Base-by-base conservation (phyloP, 768 basidiomycete species). In the Boletus pseudo-olivaceus region DNA sequence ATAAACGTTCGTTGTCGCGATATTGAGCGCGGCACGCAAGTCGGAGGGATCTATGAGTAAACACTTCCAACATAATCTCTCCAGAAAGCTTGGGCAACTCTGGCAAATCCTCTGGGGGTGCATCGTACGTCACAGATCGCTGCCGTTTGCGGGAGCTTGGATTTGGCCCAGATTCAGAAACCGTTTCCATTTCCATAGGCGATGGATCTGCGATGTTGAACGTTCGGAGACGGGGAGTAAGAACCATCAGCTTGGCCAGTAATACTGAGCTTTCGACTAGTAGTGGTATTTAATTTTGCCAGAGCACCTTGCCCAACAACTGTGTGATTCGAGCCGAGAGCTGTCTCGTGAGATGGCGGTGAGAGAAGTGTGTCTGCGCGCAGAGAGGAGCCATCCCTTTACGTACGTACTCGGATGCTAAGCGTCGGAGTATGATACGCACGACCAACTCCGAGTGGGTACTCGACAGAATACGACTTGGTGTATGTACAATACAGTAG, bases 41-140 rank as follows among this genome's bases (percentile, higher is more conserved):
- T 47, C 81, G 76, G 47, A 90, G 74, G 19, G 86, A 86, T 61
- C 70, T 77, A 65, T 90, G 88, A 12, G 85, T 88, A 61, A 80
- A 88, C 49, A 88, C 83, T 60, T 86, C 80, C 49, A 90, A 78
- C 59, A 83, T 72, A 35, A 82, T 71, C 47, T 85, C 81, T 52
- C 75, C 76, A 30, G 74, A 73, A 53, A 81, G 72, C 64, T 73
- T 75, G 42, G 82, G 87, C 56, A 81, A 65, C 23, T 72, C 72
- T 47, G 78, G 80, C 48, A 71, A 62, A 53, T 67, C 68, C 55
- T 61, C 66, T 46, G 60, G 62, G 17, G 56, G 55, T 49, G 56
- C 65, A 54, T 66, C 64, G 52, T 64, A 63, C 53, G 66, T 72
- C 55, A 64, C 43, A 49, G 72, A 69, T 54, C 70, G 71, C 49